Base-by-base conservation (phyloP, 2,329 filamentous ascomycete species). In the Aspergillus fructus region DNA sequence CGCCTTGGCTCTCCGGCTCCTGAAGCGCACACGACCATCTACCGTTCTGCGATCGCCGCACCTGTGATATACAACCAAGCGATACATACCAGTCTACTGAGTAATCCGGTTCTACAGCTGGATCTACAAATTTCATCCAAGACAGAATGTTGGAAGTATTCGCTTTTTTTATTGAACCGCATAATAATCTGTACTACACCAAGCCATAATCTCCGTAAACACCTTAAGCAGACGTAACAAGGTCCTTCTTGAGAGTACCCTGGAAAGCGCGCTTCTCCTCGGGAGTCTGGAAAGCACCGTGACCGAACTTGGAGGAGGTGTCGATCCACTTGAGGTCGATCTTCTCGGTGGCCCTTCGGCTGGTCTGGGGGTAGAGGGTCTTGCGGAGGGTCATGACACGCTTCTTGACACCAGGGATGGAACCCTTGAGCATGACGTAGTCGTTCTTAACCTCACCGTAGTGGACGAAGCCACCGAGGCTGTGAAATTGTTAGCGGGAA, bases 251-350 rank as follows among this genome's bases (percentile, higher is more conserved):
- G 90, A 99, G 91, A 59, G 92, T 96, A 84, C 94, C 94, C 82
- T 96, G 80, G 86, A 91, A 94, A 79, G 91, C 88, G 84, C 90
- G 91, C 92, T 99, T 99, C 90, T 99, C 94, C 76, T 90, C 89
- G 68, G 89, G 84, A 66, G 94, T 99, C 86, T 99, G 94, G 91
- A 96, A 99, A 75, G 92, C 93, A 88, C 94, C 94, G 85, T 99
- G 94, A 82, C 94, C 94, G 81, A 99, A 99, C 87, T 99, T 96
- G 84, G 93, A 97, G 64, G 93, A 97, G 73, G 94, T 99, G 77
- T 99, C 94, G 89, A 99, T 99, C 94, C 94, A 99, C 85, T 99
- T 99, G 85, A 99, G 90, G 77, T 93, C 91, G 79, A 97, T 90
- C 91, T 99, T 97, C 89, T 99, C 94, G 76, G 96, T 86, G 56